These are phyloP conservation scores for Ceratobasidium sp. DNA, from an alignment of 1,284 basidiomycete species.

Conservation along the genomic window DNA sequence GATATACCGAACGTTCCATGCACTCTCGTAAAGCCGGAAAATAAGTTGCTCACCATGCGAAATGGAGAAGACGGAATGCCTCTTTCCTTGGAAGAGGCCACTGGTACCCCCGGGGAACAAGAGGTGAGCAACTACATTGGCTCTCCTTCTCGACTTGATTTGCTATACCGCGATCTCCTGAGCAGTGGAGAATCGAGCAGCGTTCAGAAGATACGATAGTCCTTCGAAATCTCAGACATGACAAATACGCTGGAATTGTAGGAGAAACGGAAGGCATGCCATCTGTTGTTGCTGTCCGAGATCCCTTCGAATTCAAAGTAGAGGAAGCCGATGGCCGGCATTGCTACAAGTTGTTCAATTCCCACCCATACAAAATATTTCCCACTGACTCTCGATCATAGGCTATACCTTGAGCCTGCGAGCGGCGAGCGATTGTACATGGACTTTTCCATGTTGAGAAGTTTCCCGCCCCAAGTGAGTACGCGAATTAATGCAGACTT, in stretches of 20 bases:
- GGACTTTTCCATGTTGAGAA: slow-evolving; percentile 5
- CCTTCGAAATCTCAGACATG: neutral
- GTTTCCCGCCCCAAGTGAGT: slow-evolving; percentile 15
- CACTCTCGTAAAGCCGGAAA: neutral
- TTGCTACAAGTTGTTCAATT: neutral
- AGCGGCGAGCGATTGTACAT: neutral
- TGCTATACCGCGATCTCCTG: neutral
- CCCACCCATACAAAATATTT: neutral
- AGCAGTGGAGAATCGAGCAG: slow-evolving; percentile 11
- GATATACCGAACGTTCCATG: neutral
- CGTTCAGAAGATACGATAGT: neutral
- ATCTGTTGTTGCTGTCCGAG: neutral
- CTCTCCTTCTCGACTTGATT: neutral
- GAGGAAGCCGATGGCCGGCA: neutral
- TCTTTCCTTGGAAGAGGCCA: neutral
- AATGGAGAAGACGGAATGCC: neutral
- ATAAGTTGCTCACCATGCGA: slow-evolving; percentile 8
- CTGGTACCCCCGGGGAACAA: slow-evolving; percentile 16
- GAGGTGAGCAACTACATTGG: neutral
- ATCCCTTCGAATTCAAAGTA: neutral
- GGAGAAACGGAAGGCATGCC: neutral
- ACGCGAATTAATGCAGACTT: neutral
- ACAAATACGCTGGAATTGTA: neutral
- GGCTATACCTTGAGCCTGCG: neutral
- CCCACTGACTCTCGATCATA: neutral